phyloP scores from a whole-genome alignment of 1,284 basidiomycete species.

The Ustilago cynodontis region DNA sequence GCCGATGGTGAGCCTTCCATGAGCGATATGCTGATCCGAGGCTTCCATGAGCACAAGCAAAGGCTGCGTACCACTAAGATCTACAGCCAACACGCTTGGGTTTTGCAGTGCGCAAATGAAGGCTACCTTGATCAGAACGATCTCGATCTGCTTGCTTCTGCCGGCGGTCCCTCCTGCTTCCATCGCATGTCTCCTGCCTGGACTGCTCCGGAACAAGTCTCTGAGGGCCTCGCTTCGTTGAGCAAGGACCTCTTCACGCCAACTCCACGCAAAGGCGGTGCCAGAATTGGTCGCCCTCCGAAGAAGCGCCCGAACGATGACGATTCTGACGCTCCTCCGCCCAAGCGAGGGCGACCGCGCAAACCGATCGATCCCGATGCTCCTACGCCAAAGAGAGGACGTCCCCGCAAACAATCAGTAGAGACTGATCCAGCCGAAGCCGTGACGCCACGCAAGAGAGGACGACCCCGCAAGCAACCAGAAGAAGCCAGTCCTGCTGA shows the following conservation, averaged over 20 bases:
- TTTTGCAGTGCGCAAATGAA: slow-evolving; percentile 45
- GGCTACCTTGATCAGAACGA: slow-evolving; percentile 37
- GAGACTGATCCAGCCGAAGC: background rate
- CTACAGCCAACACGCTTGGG: slow-evolving; percentile 51
- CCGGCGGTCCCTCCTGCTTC: slow-evolving; percentile 33
- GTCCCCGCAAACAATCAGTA: slow-evolving; percentile 23
- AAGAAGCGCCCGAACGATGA: slow-evolving; percentile 22
- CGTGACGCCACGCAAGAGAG: slow-evolving; percentile 11
- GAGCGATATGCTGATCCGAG: slow-evolving; percentile 33
- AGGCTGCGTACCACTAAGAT: slow-evolving; percentile 39
- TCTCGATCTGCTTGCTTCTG: slow-evolving; percentile 20
- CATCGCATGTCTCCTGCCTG: slow-evolving; percentile 25
- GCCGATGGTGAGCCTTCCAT: slow-evolving; percentile 36
- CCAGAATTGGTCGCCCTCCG: slow-evolving; percentile 18
- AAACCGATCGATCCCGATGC: slow-evolving; percentile 18
- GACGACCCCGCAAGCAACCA: slow-evolving; percentile 22
- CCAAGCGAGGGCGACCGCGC: slow-evolving; percentile 24
- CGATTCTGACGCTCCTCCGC: slow-evolving; percentile 11
- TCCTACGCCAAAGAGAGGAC: slow-evolving; percentile 13
- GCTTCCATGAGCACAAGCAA: slow-evolving; percentile 43
- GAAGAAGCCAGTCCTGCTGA: slow-evolving; percentile 3
- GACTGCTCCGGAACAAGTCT: slow-evolving; percentile 16
- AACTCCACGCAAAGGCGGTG: slow-evolving; percentile 8
- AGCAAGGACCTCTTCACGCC: slow-evolving; percentile 27
- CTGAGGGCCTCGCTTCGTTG: background rate